These are phyloP conservation scores for Silene coronaria DNA, from an alignment of 179 eudicot genomes.

Conservation along the genomic window DNA sequence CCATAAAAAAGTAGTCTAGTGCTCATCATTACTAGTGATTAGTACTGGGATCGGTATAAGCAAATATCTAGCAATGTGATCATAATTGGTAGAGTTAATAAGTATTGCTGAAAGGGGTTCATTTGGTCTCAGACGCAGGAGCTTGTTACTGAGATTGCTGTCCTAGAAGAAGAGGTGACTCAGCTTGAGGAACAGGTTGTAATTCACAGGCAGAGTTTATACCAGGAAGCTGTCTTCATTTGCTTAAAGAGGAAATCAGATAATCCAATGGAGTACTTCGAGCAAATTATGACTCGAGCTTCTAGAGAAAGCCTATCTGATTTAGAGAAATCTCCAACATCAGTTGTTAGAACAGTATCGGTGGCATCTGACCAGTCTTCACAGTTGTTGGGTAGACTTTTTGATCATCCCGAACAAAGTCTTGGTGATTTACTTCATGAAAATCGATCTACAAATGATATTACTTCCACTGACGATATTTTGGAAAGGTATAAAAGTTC, in stretches of 20 bases:
- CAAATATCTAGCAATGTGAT: no score
- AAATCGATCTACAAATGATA: conserved; percentile 20
- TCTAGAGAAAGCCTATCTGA: conserved; percentile 30
- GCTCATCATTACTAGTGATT: no score
- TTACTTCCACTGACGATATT: conserved; percentile 3
- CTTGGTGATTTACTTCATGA: conserved; percentile 16
- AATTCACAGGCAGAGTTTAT: conserved; percentile 31
- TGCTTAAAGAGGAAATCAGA: conserved; percentile 40
- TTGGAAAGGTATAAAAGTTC: neutral
- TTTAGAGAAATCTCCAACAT: conserved; percentile 27
- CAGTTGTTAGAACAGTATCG: conserved; percentile 25
- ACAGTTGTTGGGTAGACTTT: conserved; percentile 27
- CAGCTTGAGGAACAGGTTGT: conserved; percentile 44
- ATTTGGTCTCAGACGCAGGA: conserved; percentile 36
- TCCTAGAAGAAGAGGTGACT: conserved; percentile 44
- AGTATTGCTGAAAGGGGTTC: neutral
- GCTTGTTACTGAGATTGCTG: conserved; percentile 44
- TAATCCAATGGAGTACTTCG: conserved; percentile 26
- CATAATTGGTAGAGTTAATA: no score
- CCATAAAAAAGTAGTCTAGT: no score
- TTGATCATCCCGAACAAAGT: conserved; percentile 22
- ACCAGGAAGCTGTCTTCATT: conserved; percentile 42
- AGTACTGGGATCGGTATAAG: no score
- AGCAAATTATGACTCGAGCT: conserved; percentile 23
- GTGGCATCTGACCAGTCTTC: conserved; percentile 30